Evolutionary conservation across 768 basidiomycete species (phyloP).

Genomic region (Tylopilus balloui): DNA sequence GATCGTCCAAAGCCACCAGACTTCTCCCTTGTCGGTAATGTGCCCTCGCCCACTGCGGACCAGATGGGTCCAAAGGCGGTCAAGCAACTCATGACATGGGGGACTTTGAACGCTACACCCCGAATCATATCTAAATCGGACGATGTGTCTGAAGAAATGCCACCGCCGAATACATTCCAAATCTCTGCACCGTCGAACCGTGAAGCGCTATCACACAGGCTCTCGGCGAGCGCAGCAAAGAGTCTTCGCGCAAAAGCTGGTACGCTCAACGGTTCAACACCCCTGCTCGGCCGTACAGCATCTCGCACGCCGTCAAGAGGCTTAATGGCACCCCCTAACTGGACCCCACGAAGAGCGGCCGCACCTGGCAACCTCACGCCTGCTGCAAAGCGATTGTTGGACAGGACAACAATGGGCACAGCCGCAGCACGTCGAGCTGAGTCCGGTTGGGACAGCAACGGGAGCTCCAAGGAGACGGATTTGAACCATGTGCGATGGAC

Average conservation of each 20-base stretch:
- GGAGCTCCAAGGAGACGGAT: conserved; percentile 52
- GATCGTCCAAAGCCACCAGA: conserved; percentile 61
- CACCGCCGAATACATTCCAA: conserved; percentile 60
- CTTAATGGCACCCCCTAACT: conserved; percentile 74
- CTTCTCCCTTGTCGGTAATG: conserved; percentile 75
- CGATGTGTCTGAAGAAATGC: conserved; percentile 43
- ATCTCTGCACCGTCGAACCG: conserved; percentile 73
- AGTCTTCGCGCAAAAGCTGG: conserved; percentile 76
- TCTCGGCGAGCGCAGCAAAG: conserved; percentile 79
- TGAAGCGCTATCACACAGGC: conserved; percentile 74
- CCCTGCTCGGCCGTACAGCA: conserved; percentile 27
- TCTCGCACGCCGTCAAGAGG: conserved; percentile 34
- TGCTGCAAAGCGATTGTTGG: conserved; percentile 73
- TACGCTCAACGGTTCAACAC: conserved; percentile 43
- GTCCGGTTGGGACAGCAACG: conserved; percentile 51
- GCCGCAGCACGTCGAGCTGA: conserved; percentile 61
- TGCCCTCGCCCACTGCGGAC: conserved; percentile 84
- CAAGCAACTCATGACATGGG: conserved; percentile 97
- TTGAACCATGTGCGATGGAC: conserved; percentile 72
- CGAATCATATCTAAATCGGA: conserved; percentile 70
- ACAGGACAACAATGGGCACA: conserved; percentile 64
- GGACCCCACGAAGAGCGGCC: conserved; percentile 73
- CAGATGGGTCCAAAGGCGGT: conserved; percentile 78
- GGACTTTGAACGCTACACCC: conserved; percentile 88
- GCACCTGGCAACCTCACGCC: conserved; percentile 77